Base-by-base conservation (phyloP, 805 yeast genomes). In the Sungouiella blattae region DNA sequence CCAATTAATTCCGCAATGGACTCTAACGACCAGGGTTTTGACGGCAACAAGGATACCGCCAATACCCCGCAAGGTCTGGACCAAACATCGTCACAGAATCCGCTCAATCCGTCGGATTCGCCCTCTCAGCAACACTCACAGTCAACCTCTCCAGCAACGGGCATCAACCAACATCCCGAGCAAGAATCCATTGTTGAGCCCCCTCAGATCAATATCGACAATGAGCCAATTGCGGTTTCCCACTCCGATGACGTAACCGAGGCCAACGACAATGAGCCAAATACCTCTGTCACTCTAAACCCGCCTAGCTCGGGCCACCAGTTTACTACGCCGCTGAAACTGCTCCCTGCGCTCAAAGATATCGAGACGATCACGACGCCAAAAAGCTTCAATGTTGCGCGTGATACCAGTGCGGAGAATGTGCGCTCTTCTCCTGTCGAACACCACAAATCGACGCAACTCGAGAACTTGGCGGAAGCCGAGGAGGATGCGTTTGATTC, bases 361-460 rank as follows among this genome's bases (percentile, higher is more conserved):
- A 67, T 67, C 13, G 73, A 67, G 28, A 43, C 43, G 11, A 67
- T 67, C 13, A 57, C 52, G 6, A 67, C 73, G 1, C 73, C 73
- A 1, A 67, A 66, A 32, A 47, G 62, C 6, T 67, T 67, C 41
- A 44, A 50, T 24, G 72, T 67, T 14, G 72, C 73, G 13, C 58
- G 50, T 41, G 73, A 67, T 38, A 37, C 43, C 7, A 37, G 35
- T n/a, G 26, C 18, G 2, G 17, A 33, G 3, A 39, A 36, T 18
- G 51, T 46, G 8, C 38, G 47, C 6, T 45, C 56, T 37, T 46
- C 60, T 7, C 60, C 60, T 4, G 53, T 53, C 3, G 40, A 34
- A 15, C 36, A 40, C 12, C 41, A 37, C n/a, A 26, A 33, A 13
- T 33, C 35, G 22, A 23, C 35, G 15, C 42, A 35, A 8, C 39